These are phyloP conservation scores for Parathielavia hyrcaniae DNA, from an alignment of 495 filamentous ascomycete species.

Conservation along the genomic window DNA sequence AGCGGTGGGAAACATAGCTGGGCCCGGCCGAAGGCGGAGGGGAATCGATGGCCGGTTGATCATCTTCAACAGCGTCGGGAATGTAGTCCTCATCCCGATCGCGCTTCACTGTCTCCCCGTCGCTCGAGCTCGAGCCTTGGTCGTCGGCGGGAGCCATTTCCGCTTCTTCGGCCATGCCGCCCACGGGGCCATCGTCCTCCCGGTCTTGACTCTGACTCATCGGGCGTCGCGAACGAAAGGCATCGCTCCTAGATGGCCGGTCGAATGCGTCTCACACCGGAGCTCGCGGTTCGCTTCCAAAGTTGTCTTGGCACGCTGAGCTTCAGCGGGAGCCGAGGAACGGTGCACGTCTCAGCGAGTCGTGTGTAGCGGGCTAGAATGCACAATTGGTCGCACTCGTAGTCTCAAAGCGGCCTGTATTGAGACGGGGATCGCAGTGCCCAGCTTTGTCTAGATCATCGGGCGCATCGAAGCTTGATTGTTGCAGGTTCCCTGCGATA, in stretches of 20 bases:
- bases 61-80: constrained; percentile 38
- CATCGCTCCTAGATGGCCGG: constrained; percentile 30
- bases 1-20: constrained; percentile 41
- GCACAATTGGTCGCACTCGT: not conserved
- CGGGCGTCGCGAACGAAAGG: constrained; percentile 28
- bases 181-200: constrained; percentile 41
- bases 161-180: constrained; percentile 39
- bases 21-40: constrained; percentile 26
- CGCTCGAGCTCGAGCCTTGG: constrained; percentile 35
- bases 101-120: constrained; percentile 43
- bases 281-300: not conserved
- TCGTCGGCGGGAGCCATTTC: constrained; percentile 32
- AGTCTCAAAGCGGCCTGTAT: too few relatives aligned
- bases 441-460: not conserved
- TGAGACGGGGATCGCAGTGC: not conserved
- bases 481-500: constrained; percentile 1
- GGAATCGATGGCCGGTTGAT: constrained; percentile 25
- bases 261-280: not conserved
- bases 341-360: too few relatives aligned
- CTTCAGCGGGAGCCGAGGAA: not conserved
- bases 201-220: constrained; percentile 48
- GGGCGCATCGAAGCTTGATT: constrained; percentile 10
- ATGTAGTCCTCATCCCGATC: constrained; percentile 38
- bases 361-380: not conserved
- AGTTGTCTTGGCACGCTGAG: not conserved